phyloP scores from a whole-genome alignment of 352 stramenopile species.

The Pythium dissimile region DNA sequence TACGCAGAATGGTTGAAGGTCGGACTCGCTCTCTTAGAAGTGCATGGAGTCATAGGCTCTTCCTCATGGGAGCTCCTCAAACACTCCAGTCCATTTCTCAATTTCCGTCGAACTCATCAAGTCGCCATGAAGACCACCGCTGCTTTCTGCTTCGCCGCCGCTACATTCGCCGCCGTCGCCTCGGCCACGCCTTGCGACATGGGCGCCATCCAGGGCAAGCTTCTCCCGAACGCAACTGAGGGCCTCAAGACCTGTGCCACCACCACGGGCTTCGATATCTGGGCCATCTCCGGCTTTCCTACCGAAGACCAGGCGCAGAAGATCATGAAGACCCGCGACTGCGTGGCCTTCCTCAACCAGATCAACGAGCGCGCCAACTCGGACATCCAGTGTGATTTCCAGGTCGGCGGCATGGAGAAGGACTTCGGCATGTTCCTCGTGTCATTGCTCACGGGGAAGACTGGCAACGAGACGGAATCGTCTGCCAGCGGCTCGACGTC shows the following conservation, averaged over 20 bases:
- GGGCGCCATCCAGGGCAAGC: slow-evolving; percentile 37
- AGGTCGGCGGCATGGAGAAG: slow-evolving; percentile 35
- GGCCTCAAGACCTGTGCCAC: slow-evolving; percentile 32
- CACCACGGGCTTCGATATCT: slow-evolving; percentile 53
- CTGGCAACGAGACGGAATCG: slow-evolving; percentile 52
- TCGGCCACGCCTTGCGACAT: slow-evolving; percentile 37
- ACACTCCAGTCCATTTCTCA: slow-evolving; percentile 16
- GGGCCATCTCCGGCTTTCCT: slow-evolving; percentile 30
- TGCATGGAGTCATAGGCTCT: too few species aligned
- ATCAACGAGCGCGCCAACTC: slow-evolving; percentile 56
- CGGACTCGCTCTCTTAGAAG: slow-evolving; percentile 6
- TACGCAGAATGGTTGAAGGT: background rate
- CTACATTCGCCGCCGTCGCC: slow-evolving; percentile 19
- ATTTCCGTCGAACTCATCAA: background rate
- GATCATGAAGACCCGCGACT: slow-evolving; percentile 45
- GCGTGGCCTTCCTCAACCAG: slow-evolving; percentile 70
- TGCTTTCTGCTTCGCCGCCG: slow-evolving; percentile 13
- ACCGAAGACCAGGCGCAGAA: slow-evolving; percentile 39
- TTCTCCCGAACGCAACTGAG: slow-evolving; percentile 49
- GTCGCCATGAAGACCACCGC: slow-evolving; percentile 29
- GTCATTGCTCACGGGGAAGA: slow-evolving; percentile 50
- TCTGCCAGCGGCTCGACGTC: slow-evolving; percentile 21
- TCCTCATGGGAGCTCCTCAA: too few species aligned
- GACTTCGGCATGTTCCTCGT: slow-evolving; percentile 39
- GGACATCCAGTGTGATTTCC: slow-evolving; percentile 46